Evolutionary conservation across 2,329 filamentous ascomycete species (phyloP).

Genomic region (Paecilomyces niveus): DNA sequence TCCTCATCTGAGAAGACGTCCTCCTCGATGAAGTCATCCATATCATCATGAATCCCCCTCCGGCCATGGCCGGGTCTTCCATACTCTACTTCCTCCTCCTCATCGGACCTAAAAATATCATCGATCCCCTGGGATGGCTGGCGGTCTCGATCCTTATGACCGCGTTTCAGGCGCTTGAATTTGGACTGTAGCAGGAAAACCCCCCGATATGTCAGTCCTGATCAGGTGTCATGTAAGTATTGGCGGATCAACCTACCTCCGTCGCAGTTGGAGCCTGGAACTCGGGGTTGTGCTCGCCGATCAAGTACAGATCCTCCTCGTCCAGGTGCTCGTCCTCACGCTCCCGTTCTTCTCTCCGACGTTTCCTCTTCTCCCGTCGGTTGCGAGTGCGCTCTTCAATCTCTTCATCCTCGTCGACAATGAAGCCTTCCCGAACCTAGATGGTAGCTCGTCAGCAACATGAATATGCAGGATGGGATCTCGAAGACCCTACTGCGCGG

Average conservation of each 20-base stretch:
- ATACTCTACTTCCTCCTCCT: slow-evolving; percentile 62
- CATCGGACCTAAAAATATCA: slow-evolving; percentile 93
- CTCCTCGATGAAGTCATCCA: slow-evolving; percentile 95
- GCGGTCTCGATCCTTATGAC: slow-evolving; percentile 61
- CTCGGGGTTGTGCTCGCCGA: slow-evolving; percentile 72
- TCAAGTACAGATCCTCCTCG: slow-evolving; percentile 92
- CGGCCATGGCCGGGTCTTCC: slow-evolving; percentile 37
- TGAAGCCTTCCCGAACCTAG: slow-evolving; percentile 88
- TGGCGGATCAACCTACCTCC: slow-evolving; percentile 53
- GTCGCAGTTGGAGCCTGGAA: slow-evolving; percentile 59
- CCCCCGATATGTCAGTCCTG: not conserved
- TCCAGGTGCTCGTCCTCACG: slow-evolving; percentile 80
- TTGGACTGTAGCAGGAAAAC: slow-evolving; percentile 56
- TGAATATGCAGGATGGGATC: not conserved
- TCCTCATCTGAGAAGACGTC: slow-evolving; percentile 87
- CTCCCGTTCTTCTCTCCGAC: slow-evolving; percentile 67
- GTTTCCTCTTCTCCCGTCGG: slow-evolving; percentile 66
- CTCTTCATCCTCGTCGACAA: slow-evolving; percentile 85
- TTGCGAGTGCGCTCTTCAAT: slow-evolving; percentile 58
- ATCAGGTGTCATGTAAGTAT: slow-evolving; percentile 1
- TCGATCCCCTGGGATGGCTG: slow-evolving; percentile 66
- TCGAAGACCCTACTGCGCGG: slow-evolving; percentile 52
- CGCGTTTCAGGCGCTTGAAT: slow-evolving; percentile 93
- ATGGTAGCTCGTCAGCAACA: slow-evolving; percentile 9
- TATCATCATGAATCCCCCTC: slow-evolving; percentile 65